phyloP scores from a whole-genome alignment of 2,329 filamentous ascomycete genomes.

The Berkeleyomyces basicola region DNA sequence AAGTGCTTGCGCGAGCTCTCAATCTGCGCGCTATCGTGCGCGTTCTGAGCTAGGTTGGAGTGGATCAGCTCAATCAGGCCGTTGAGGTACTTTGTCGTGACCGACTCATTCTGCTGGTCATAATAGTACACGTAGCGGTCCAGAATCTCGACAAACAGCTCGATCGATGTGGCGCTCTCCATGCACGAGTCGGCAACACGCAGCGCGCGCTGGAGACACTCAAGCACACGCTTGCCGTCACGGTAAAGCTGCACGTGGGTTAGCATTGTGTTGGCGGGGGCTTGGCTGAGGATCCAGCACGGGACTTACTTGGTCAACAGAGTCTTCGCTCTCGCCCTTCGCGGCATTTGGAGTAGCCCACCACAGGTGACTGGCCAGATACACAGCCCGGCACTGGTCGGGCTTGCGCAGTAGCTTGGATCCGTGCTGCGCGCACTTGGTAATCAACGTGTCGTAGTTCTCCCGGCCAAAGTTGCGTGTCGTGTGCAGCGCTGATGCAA shows the following conservation, averaged over 20 bases:
- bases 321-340: conserved; percentile 65
- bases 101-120: conserved; percentile 96
- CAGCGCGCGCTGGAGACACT: conserved; percentile 87
- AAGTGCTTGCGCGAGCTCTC: conserved; percentile 91
- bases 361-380: conserved; percentile 92
- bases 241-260: conserved; percentile 59
- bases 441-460: conserved; percentile 97
- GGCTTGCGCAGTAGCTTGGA: conserved; percentile 96
- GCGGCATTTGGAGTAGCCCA: conserved; percentile 78
- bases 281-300: neutral
- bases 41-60: conserved; percentile 78
- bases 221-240: conserved; percentile 89
- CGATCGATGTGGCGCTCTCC: conserved; percentile 93
- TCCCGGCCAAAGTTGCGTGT: conserved; percentile 86
- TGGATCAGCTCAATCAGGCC: conserved; percentile 96
- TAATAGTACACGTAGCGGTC: conserved; percentile 99
- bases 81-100: conserved; percentile 95
- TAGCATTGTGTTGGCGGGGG: conserved; percentile 12
- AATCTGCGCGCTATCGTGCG: conserved; percentile 62
- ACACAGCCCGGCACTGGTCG: conserved; percentile 92
- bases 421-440: conserved; percentile 89
- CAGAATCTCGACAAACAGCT: conserved; percentile 94
- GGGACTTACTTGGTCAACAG: conserved; percentile 41
- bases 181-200: conserved; percentile 97
- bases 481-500: conserved; percentile 75